phyloP scores from a whole-genome alignment of 2,329 filamentous ascomycete genomes.

The Xenoacremonium recifei region DNA sequence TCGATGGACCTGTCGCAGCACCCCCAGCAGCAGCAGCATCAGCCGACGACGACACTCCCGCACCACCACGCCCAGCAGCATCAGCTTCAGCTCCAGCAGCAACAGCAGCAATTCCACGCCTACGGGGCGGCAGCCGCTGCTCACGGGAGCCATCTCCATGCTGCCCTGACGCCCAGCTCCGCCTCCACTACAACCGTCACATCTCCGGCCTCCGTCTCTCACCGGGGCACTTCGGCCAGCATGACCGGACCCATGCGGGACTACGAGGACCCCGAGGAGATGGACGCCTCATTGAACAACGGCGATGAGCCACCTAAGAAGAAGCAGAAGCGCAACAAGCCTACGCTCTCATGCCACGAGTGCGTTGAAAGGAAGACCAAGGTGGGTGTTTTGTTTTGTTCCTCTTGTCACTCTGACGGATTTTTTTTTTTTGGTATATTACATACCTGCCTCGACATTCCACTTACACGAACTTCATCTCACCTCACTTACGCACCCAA shows the following conservation, averaged over 20 bases:
- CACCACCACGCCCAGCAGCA: not conserved
- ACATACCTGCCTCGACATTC: too few relatives aligned
- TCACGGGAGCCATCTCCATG: constrained; percentile 11
- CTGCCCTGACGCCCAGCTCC: constrained; percentile 26
- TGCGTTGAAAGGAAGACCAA: constrained; percentile 84
- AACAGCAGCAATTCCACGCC: not conserved
- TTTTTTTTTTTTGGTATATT: too few relatives aligned
- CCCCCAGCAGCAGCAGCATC: not conserved
- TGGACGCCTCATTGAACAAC: constrained; percentile 16
- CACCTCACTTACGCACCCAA: not conserved
- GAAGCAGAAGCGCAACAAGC: constrained; percentile 84
- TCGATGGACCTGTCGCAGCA: constrained; percentile 5
- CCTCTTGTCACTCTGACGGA: too few relatives aligned
- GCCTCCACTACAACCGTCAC: constrained; percentile 21
- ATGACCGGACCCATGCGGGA: constrained; percentile 15
- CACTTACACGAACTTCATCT: not conserved
- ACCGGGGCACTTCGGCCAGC: constrained; percentile 21
- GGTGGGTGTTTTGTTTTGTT: constrained; percentile 41
- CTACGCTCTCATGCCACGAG: constrained; percentile 74
- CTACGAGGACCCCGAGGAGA: constrained; percentile 17
- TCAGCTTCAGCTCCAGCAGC: not conserved
- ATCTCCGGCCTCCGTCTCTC: constrained; percentile 24
- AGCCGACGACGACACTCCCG: not conserved
- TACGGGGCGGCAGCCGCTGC: constrained; percentile 1
- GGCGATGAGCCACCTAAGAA: constrained; percentile 52